phyloP scores from a whole-genome alignment of 441 rosid species.

The Arabidopsis lyrata region DNA sequence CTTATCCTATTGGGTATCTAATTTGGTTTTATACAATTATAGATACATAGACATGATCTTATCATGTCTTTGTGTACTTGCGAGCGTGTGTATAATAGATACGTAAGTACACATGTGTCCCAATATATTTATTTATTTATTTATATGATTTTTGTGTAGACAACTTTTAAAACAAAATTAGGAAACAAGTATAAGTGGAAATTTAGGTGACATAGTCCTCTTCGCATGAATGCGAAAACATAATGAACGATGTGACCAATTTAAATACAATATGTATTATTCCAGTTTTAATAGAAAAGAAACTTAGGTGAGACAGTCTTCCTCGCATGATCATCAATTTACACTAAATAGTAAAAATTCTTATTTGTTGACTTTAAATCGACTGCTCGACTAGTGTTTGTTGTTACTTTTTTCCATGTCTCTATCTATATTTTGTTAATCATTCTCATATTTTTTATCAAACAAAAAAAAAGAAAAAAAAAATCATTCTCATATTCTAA shows the following conservation, averaged over 20 bases:
- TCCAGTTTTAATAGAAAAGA: neutral
- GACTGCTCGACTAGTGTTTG: conserved; percentile 27
- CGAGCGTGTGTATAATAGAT: conserved; percentile 28
- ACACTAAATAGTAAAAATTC: conserved; percentile 25
- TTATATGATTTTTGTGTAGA: conserved; percentile 21
- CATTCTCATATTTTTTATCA: neutral
- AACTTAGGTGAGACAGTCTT: neutral
- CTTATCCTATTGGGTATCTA: conserved; percentile 36
- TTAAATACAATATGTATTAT: neutral
- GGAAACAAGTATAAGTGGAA: conserved; percentile 38
- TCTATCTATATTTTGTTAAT: conserved; percentile 24
- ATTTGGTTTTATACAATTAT: conserved; percentile 30
- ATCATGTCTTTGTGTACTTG: conserved; percentile 33
- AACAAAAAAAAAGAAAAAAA: no score
- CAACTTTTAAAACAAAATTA: conserved; percentile 5
- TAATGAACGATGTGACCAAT: conserved; percentile 22
- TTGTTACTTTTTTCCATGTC: conserved; percentile 19
- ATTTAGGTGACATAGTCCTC: conserved; percentile 42
- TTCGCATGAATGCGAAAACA: conserved; percentile 31
- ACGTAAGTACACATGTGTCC: conserved; percentile 22
- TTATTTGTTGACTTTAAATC: conserved; percentile 1
- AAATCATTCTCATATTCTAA: conserved; percentile 28
- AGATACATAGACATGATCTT: conserved; percentile 35
- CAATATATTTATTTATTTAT: conserved; percentile 10
- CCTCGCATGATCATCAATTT: conserved; percentile 32